Evolutionary conservation across 2,329 filamentous ascomycete species (phyloP), one percentile per base, ranked within the genome.

Genomic region (Exophiala calicioides): DNA sequence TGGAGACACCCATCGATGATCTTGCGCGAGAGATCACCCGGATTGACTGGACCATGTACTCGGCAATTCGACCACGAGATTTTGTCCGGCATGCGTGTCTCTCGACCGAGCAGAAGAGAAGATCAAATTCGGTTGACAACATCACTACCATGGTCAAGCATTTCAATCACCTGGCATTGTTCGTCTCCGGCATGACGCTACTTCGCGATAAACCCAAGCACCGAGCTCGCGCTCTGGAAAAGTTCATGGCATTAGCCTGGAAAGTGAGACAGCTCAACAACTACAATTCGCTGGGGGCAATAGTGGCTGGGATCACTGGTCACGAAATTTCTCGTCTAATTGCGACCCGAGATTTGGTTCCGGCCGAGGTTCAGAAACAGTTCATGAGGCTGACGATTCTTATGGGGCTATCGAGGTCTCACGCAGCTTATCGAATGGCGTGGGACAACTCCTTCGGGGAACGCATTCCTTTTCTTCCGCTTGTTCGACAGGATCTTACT

Each of bases 1-100:
- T 97, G 84, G 86, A 88, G 26, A 85, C 85, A 18, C 78, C 86
- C 1, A 86, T 94, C 42, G 88, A 95, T 52, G 81, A 89, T 37
- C 85, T 97, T 57, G 91, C 91, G 12, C 84, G 86, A 50, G 93
- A 98, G 67, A 79, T 98, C 61, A 97, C 93, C 3, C 80, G 91
- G 51, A 95, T 98, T 44, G 93, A 98, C 69, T 97, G 91, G 91
- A 84, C 94, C 66, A 93, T 97, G 86, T 97, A 96, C 67, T 94
- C 88, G 41, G 90, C 90, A 1, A 95, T 97, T 52, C 84, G 89
- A 19, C 87, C 95, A 44, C 87, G 93, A 48, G 93, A 98, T 68
- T 82, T 97, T 37, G 86, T 97, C 31, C 86, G 93, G 3, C 88
- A 96, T 63, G 90, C 96, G 55, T 93, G 85, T 61, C 73, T 96